Percentiles rank a stretch among this genome's conserved stretches.
Conservation (phyloP, 2,329 filamentous ascomycete genomes). For the Dactylellina leptospora region DNA sequence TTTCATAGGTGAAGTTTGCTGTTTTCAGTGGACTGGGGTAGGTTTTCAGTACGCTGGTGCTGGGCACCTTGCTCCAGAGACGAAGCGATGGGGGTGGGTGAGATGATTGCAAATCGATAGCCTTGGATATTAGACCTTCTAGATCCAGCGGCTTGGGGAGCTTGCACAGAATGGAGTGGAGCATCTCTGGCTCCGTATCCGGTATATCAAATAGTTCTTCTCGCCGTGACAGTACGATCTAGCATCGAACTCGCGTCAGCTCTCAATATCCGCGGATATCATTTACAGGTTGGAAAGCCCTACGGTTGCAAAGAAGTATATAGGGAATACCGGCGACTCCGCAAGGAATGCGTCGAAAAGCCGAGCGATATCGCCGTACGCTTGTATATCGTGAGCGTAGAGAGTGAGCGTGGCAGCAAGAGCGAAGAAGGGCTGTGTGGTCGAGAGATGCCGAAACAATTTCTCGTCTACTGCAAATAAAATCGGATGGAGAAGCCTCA, state of each 20-base stretch:
- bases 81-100: constrained; percentile 77
- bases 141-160: constrained; percentile 82
- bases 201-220: constrained; percentile 86
- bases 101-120: constrained; percentile 70
- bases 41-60: constrained; percentile 84
- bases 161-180: constrained; percentile 87
- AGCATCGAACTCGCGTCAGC: constrained; percentile 7
- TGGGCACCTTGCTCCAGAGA: constrained; percentile 77
- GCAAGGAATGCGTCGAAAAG: constrained; percentile 93
- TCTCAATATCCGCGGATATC: too few relatives aligned
- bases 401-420: constrained; percentile 92
- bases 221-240: constrained; percentile 81
- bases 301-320: constrained; percentile 83
- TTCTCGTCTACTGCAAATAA: constrained; percentile 75
- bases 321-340: constrained; percentile 76
- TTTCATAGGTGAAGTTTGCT: constrained; percentile 64
- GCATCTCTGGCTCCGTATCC: constrained; percentile 85
- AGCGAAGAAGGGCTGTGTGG: constrained; percentile 87
- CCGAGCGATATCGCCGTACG: constrained; percentile 85
- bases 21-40: constrained; percentile 67
- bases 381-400: constrained; percentile 94
- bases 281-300: constrained; percentile 39
- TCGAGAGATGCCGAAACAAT: constrained; percentile 78
- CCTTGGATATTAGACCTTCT: constrained; percentile 75
- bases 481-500: constrained; percentile 86